A percentile compares a stretch with the other conserved stretches of the same genome.
Conservation (phyloP, 2,329 filamentous ascomycete species). For the Aureobasidium sp. region DNA sequence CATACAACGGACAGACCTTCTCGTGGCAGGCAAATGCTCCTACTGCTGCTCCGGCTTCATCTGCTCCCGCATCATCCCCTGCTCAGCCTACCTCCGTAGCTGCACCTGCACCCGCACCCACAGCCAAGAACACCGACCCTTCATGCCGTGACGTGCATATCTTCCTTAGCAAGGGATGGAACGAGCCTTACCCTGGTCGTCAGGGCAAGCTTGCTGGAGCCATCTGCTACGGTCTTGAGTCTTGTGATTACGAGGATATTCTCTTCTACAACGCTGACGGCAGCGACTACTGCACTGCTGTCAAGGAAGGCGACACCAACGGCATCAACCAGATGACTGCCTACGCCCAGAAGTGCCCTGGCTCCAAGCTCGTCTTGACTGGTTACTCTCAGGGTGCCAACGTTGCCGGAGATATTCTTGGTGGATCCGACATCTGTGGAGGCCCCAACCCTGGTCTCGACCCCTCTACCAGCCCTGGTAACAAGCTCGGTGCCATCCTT, state of each 20-base stretch:
- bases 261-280: conserved; percentile 13
- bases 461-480: conserved; percentile 14
- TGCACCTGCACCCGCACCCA: conserved; percentile 2
- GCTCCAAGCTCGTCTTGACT: conserved; percentile 20
- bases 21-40: not conserved
- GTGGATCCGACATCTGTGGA: conserved; percentile 27
- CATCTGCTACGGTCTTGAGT: conserved; percentile 17
- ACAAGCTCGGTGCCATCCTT: conserved; percentile 17
- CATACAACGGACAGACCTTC: not conserved
- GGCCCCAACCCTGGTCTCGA: conserved; percentile 31
- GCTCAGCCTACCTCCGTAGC: not conserved
- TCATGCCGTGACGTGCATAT: conserved; percentile 18
- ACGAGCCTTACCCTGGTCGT: conserved; percentile 17
- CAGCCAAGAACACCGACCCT: conserved; percentile 14
- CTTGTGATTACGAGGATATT: conserved; percentile 19
- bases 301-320: conserved; percentile 26
- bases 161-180: conserved; percentile 19
- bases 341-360: conserved; percentile 16
- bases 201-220: conserved; percentile 16
- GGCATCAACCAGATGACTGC: conserved; percentile 1
- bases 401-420: conserved; percentile 20
- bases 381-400: conserved; percentile 26
- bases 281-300: conserved; percentile 30
- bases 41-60: conserved; percentile 6
- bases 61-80: not conserved